A percentile compares a stretch with the other conserved stretches of the same genome.
These are phyloP conservation scores for Narthecium ossifragum DNA, from an alignment of 106 monocot genomes.

Conservation along the genomic window DNA sequence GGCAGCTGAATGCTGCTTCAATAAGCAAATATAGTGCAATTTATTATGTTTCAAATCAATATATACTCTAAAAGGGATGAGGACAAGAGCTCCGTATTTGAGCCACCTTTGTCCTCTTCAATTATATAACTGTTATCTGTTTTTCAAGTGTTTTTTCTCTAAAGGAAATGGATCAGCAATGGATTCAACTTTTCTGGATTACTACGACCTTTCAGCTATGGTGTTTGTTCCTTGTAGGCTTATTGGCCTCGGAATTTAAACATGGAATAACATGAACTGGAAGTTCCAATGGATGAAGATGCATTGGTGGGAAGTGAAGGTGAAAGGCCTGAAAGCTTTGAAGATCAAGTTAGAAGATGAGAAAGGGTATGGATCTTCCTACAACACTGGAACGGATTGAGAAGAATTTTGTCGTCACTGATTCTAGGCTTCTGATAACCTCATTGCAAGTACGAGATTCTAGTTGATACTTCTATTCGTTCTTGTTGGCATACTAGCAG, in stretches of 20 bases:
- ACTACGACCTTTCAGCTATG: too few relatives aligned
- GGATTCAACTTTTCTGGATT: too few relatives aligned
- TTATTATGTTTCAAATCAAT: too few relatives aligned
- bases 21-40: too few relatives aligned
- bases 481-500: neutral
- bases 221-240: constrained; percentile 47
- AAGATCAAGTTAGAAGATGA: constrained; percentile 81
- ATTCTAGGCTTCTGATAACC: constrained; percentile 96
- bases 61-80: too few relatives aligned
- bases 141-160: too few relatives aligned
- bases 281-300: constrained; percentile 37
- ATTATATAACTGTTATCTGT: too few relatives aligned
- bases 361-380: constrained; percentile 95
- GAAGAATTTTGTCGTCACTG: constrained; percentile 99
- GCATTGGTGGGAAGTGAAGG: constrained; percentile 60
- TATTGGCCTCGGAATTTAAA: constrained; percentile 53
- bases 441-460: constrained; percentile 60
- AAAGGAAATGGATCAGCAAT: too few relatives aligned
- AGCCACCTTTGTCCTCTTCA: too few relatives aligned
- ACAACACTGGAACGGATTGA: constrained; percentile 98
- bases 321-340: constrained; percentile 84
- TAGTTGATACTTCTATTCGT: constrained; percentile 1
- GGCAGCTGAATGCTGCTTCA: too few relatives aligned
- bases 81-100: too few relatives aligned
- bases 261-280: constrained; percentile 28